phyloP scores from a whole-genome alignment of 164 flowering plant species.

The Chimonanthus praecox region DNA sequence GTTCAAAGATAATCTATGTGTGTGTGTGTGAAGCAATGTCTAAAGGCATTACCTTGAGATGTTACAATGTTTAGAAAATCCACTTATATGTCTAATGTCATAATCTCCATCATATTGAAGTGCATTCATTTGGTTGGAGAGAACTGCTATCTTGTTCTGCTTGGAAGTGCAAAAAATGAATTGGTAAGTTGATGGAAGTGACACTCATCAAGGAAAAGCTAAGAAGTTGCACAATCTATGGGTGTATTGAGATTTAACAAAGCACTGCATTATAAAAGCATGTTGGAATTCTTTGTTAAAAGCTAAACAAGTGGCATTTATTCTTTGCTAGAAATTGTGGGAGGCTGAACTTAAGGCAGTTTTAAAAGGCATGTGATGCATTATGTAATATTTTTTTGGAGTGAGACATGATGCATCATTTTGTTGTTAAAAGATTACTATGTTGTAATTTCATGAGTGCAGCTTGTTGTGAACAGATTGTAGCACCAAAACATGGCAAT shows the following conservation, averaged over 20 bases:
- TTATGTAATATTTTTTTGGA: too few relatives aligned
- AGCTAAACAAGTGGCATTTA: too few relatives aligned
- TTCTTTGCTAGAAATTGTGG: too few relatives aligned
- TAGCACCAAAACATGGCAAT: background rate
- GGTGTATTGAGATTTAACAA: background rate
- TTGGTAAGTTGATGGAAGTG: background rate
- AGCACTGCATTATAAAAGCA: background rate
- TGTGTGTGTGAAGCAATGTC: background rate
- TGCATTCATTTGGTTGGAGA: slow-evolving; percentile 22
- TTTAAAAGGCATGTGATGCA: too few relatives aligned
- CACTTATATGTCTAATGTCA: slow-evolving; percentile 14
- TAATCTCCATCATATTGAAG: slow-evolving; percentile 35
- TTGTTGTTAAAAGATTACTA: too few relatives aligned
- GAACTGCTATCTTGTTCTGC: slow-evolving; percentile 49
- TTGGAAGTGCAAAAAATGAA: background rate
- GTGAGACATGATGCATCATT: too few relatives aligned
- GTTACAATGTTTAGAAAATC: slow-evolving; percentile 23
- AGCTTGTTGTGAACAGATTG: background rate
- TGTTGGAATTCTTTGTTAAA: too few relatives aligned
- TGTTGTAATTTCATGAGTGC: background rate
- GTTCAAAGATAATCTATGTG: background rate
- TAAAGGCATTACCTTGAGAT: slow-evolving; percentile 41
- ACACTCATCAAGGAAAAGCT: background rate
- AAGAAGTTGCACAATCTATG: background rate
- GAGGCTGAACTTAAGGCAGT: too few relatives aligned